phyloP scores from a whole-genome alignment of 2,329 filamentous ascomycete genomes.

The Fusarium musae region DNA sequence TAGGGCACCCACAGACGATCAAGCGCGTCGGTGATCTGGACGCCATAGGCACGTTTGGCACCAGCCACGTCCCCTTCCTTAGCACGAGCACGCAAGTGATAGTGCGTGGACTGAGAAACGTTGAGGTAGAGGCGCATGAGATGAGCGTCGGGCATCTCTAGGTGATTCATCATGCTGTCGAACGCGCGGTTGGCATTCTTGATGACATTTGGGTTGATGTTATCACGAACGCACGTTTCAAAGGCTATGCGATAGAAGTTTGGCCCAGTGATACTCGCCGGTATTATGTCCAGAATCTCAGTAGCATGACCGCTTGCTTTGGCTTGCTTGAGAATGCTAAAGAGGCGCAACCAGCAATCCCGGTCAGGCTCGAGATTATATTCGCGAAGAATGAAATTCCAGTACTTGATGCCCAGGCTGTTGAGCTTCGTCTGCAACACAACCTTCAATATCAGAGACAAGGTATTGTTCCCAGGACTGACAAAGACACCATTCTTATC shows the following conservation, averaged over 20 bases:
- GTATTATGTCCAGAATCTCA: slow-evolving; percentile 67
- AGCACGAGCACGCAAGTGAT: slow-evolving; percentile 50
- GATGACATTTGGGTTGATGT: slow-evolving; percentile 77
- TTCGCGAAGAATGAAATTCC: slow-evolving; percentile 74
- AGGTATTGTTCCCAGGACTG: slow-evolving; percentile 63
- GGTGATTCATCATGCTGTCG: slow-evolving; percentile 64
- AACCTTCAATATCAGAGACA: slow-evolving; percentile 76
- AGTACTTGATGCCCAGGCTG: slow-evolving; percentile 77
- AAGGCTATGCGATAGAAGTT: slow-evolving; percentile 79
- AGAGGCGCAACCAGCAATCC: slow-evolving; percentile 74
- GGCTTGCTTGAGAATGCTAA: slow-evolving; percentile 73
- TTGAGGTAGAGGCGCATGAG: slow-evolving; percentile 67
- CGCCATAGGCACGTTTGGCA: slow-evolving; percentile 58
- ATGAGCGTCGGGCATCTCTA: slow-evolving; percentile 59
- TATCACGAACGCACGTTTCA: slow-evolving; percentile 78
- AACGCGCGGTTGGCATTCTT: slow-evolving; percentile 73
- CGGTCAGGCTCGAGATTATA: slow-evolving; percentile 76
- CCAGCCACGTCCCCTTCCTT: slow-evolving; percentile 46
- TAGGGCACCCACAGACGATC: slow-evolving; percentile 63
- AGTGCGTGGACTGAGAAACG: slow-evolving; percentile 61
- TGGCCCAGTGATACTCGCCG: slow-evolving; percentile 53
- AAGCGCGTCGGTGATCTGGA: slow-evolving; percentile 63
- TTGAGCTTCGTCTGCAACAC: slow-evolving; percentile 70
- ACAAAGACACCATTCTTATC: slow-evolving; percentile 48
- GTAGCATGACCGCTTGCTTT: slow-evolving; percentile 73